A percentile compares a stretch with the other conserved stretches of the same genome.
Evolutionary conservation across 257 asterid species (phyloP).

Genomic region (Nicotiana knightiana): DNA sequence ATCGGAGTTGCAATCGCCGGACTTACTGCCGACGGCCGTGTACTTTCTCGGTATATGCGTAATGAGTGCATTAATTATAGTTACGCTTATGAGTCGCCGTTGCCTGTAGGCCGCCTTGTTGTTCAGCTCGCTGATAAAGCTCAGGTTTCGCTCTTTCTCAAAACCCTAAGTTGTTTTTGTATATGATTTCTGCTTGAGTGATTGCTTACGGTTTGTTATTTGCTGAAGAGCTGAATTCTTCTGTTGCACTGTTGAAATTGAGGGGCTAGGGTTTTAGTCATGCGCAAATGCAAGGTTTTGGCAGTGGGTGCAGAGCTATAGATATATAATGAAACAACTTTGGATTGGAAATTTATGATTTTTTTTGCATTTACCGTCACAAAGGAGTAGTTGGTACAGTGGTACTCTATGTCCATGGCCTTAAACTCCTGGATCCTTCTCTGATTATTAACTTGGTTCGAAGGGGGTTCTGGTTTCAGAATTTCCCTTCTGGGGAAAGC

Average conservation of each 20-base stretch:
- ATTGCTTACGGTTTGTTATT: not conserved
- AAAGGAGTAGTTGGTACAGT: too few species aligned
- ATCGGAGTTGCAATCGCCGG: conserved; percentile 99
- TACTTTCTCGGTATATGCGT: conserved; percentile 90
- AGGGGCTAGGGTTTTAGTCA: conserved; percentile 4
- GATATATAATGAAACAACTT: too few species aligned
- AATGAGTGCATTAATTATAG: conserved; percentile 85
- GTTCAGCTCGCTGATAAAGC: conserved; percentile 99
- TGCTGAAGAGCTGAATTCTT: not conserved
- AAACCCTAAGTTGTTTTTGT: conserved; percentile 22
- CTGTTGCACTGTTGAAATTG: not conserved
- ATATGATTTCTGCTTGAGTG: not conserved
- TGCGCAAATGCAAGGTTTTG: too few species aligned
- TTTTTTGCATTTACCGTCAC: too few species aligned
- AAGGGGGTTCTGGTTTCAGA: too few species aligned
- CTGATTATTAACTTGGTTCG: too few species aligned
- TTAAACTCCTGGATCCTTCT: too few species aligned
- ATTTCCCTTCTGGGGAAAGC: too few species aligned
- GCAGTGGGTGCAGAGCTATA: too few species aligned
- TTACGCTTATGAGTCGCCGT: conserved; percentile 76
- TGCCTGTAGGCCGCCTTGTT: conserved; percentile 92
- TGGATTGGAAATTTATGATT: too few species aligned
- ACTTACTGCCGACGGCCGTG: conserved; percentile 96
- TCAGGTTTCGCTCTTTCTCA: conserved; percentile 46
- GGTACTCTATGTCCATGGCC: too few species aligned